phyloP scores from a whole-genome alignment of 805 yeast genomes.

The Monosporozyma aquatica region DNA sequence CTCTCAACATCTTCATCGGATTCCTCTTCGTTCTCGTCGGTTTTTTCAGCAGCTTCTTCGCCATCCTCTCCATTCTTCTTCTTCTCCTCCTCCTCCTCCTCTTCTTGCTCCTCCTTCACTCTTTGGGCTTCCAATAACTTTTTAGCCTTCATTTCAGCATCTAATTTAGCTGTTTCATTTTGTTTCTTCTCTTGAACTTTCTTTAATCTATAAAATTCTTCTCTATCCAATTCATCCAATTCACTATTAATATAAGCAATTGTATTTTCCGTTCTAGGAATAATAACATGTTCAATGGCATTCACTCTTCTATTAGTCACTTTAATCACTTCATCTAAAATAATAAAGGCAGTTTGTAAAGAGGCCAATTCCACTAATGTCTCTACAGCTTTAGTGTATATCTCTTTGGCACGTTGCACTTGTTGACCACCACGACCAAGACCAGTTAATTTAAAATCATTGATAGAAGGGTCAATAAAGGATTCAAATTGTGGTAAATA shows the following conservation, averaged over 20 bases:
- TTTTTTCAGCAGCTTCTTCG: constrained; percentile 11
- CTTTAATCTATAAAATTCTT: constrained; percentile 92
- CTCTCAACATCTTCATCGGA: constrained; percentile 9
- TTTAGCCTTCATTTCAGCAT: constrained; percentile 37
- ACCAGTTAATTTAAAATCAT: constrained; percentile 94
- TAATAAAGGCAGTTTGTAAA: constrained; percentile 91
- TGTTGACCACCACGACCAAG: constrained; percentile 98
- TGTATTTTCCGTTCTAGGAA: constrained; percentile 96
- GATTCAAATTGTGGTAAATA: constrained; percentile 87
- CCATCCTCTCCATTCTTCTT: constrained; percentile 17
- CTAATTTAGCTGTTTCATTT: constrained; percentile 59
- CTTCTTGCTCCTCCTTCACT: constrained; percentile 10
- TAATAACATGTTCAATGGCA: constrained; percentile 96
- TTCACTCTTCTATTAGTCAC: constrained; percentile 97
- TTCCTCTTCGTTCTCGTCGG: constrained; percentile 23
- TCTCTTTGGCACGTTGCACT: constrained; percentile 86
- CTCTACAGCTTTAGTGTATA: constrained; percentile 94
- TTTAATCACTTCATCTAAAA: constrained; percentile 93
- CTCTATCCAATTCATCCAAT: constrained; percentile 95
- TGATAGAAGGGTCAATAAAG: constrained; percentile 70
- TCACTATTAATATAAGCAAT: constrained; percentile 87
- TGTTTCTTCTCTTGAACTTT: constrained; percentile 94
- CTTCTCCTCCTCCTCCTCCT: constrained; percentile 15
- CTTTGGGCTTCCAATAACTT: constrained; percentile 20
- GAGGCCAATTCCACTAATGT: constrained; percentile 93